These are phyloP conservation scores for Nemania abortiva DNA, from an alignment of 2,329 filamentous ascomycete genomes.

Conservation along the genomic window DNA sequence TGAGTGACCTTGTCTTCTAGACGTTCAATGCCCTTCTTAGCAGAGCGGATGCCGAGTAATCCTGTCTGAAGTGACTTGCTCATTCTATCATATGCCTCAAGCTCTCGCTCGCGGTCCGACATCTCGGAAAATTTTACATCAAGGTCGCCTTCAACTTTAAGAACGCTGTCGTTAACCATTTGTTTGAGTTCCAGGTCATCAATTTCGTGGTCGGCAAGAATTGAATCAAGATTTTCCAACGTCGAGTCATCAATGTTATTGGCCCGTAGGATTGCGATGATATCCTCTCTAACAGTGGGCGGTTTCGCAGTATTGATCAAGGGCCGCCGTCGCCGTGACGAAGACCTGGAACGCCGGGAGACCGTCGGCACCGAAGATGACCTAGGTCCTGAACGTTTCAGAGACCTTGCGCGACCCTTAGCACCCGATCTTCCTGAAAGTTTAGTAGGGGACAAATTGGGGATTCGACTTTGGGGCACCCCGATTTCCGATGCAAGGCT, in stretches of 20 bases:
- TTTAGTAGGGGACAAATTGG: constrained; percentile 35
- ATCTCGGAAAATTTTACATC: constrained; percentile 42
- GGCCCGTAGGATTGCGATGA: constrained; percentile 64
- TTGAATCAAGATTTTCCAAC: constrained; percentile 67
- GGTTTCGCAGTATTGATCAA: constrained; percentile 66
- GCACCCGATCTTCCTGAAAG: constrained; percentile 23
- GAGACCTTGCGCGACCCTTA: constrained; percentile 21
- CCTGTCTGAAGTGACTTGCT: constrained; percentile 64
- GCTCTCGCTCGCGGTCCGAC: constrained; percentile 55
- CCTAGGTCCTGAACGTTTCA: constrained; percentile 37
- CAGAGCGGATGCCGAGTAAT: constrained; percentile 62
- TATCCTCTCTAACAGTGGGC: constrained; percentile 67
- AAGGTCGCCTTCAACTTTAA: constrained; percentile 48
- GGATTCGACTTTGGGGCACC: constrained; percentile 29
- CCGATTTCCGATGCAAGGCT: not conserved
- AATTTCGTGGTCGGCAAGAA: constrained; percentile 57
- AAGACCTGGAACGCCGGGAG: constrained; percentile 53
- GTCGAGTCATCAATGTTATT: constrained; percentile 71
- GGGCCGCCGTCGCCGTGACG: constrained; percentile 59
- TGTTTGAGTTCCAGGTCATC: constrained; percentile 48
- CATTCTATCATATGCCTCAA: constrained; percentile 63
- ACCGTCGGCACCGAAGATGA: constrained; percentile 47
- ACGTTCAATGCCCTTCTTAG: constrained; percentile 69
- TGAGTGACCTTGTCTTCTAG: constrained; percentile 65
- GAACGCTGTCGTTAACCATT: constrained; percentile 45